Evolutionary conservation across 148 eudicot species (phyloP).

Genomic region (Amaranthus hypochondriacus): DNA sequence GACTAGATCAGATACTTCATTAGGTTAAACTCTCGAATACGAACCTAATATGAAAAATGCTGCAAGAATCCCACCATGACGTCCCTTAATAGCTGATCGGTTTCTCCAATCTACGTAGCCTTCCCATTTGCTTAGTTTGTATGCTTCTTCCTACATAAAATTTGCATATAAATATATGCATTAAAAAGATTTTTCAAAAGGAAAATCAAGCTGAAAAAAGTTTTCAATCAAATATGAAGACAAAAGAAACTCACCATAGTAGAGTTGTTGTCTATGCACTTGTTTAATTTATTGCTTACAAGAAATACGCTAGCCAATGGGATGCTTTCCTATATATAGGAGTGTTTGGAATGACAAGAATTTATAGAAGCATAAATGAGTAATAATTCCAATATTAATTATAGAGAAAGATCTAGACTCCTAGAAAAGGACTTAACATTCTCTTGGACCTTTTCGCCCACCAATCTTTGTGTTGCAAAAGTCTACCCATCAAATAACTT

Average conservation of each 20-base stretch:
- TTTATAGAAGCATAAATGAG: conserved; percentile 32
- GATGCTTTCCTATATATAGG: conserved; percentile 2
- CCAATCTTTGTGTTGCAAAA: conserved; percentile 18
- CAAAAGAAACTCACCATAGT: neutral
- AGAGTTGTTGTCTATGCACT: too few species aligned
- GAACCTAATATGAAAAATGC: conserved; percentile 36
- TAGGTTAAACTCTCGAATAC: too few species aligned
- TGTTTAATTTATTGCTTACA: neutral
- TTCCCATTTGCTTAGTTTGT: conserved; percentile 26
- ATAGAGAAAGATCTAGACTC: conserved; percentile 51
- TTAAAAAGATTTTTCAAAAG: neutral
- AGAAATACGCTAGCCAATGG: neutral
- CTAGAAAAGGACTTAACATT: conserved; percentile 39
- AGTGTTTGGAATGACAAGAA: conserved; percentile 16
- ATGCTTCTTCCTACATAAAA: neutral
- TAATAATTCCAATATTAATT: neutral
- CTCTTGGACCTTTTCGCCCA: conserved; percentile 18
- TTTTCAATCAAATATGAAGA: neutral
- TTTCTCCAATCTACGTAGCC: conserved; percentile 34
- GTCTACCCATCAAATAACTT: neutral
- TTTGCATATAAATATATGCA: neutral
- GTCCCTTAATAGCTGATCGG: conserved; percentile 24
- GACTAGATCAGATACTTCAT: too few species aligned
- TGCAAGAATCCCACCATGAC: conserved; percentile 35
- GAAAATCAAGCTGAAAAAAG: neutral